Conservation (phyloP, 352 stramenopile genomes). For the Phytophthora brassicae region DNA sequence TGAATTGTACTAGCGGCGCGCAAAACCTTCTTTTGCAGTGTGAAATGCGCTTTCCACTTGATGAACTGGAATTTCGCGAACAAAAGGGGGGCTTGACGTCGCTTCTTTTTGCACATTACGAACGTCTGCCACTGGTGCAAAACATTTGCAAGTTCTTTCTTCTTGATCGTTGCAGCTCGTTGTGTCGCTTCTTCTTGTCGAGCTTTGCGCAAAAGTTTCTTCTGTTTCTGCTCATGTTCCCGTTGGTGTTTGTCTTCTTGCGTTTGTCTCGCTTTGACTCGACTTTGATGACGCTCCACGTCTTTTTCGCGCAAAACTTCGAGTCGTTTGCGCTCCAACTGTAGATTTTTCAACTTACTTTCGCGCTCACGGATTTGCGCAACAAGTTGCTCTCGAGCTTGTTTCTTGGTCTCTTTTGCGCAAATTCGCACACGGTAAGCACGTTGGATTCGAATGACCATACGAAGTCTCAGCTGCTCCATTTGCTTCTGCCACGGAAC, state of each 20-base stretch:
- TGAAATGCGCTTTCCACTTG: slow-evolving; percentile 52
- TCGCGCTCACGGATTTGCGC: slow-evolving; percentile 57
- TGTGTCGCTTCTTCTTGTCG: slow-evolving; percentile 51
- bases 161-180: slow-evolving; percentile 28
- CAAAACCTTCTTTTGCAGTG: slow-evolving; percentile 25
- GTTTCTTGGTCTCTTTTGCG: slow-evolving; percentile 41
- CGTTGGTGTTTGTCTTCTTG: slow-evolving; percentile 47
- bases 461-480: slow-evolving; percentile 62
- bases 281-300: slow-evolving; percentile 52
- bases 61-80: slow-evolving; percentile 70
- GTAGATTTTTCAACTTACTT: slow-evolving; percentile 44
- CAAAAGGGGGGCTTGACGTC: slow-evolving; percentile 47
- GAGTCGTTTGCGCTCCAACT: slow-evolving; percentile 60
- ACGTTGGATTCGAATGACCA: slow-evolving; percentile 75
- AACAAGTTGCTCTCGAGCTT: slow-evolving; percentile 51
- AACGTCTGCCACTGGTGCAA: slow-evolving; percentile 44
- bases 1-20: slow-evolving; percentile 45
- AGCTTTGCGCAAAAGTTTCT: slow-evolving; percentile 49
- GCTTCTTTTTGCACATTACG: slow-evolving; percentile 36
- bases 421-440: slow-evolving; percentile 54
- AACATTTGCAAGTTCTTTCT: slow-evolving; percentile 24
- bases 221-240: slow-evolving; percentile 44
- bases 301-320: slow-evolving; percentile 58
- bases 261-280: slow-evolving; percentile 51
- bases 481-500: slow-evolving; percentile 75